These are phyloP conservation scores for Oryza coarctata DNA, from an alignment of 176 grass and related monocot genomes.

Conservation along the genomic window DNA sequence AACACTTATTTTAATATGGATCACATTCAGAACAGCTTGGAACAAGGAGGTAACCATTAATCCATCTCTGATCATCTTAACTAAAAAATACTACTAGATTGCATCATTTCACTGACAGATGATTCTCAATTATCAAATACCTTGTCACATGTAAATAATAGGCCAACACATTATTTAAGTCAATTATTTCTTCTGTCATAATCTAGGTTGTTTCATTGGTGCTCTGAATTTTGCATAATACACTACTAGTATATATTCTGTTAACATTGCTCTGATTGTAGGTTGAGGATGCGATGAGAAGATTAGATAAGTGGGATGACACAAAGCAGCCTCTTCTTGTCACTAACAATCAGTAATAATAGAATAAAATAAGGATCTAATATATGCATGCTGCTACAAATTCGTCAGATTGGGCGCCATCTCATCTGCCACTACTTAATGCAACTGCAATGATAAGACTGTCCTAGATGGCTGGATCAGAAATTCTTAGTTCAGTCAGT, in stretches of 20 bases:
- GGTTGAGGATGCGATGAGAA: constrained; percentile 61
- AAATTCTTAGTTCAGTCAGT: neutral
- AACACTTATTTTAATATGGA: constrained; percentile 72
- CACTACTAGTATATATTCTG: neutral
- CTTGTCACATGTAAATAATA: neutral
- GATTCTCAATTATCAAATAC: constrained; percentile 36
- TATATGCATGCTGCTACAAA: constrained; percentile 13
- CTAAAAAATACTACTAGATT: neutral
- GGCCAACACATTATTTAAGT: neutral
- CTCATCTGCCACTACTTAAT: constrained; percentile 17
- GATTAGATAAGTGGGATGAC: constrained; percentile 69
- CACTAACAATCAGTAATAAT: constrained; percentile 36
- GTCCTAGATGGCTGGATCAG: constrained; percentile 7
- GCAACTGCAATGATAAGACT: constrained; percentile 18
- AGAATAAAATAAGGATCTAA: constrained; percentile 2
- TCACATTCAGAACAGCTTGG: constrained; percentile 82
- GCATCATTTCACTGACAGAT: constrained; percentile 15
- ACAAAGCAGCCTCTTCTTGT: constrained; percentile 49
- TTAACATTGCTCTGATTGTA: constrained; percentile 15
- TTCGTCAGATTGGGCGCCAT: neutral
- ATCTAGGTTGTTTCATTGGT: neutral
- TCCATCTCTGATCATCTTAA: neutral
- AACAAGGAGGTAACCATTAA: constrained; percentile 66
- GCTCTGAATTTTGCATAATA: neutral
- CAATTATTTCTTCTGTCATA: constrained; percentile 15